A percentile compares a stretch with the other conserved stretches of the same genome.
phyloP scores from a whole-genome alignment of 2,329 filamentous ascomycete genomes.

The Pseudogymnoascus sp. region DNA sequence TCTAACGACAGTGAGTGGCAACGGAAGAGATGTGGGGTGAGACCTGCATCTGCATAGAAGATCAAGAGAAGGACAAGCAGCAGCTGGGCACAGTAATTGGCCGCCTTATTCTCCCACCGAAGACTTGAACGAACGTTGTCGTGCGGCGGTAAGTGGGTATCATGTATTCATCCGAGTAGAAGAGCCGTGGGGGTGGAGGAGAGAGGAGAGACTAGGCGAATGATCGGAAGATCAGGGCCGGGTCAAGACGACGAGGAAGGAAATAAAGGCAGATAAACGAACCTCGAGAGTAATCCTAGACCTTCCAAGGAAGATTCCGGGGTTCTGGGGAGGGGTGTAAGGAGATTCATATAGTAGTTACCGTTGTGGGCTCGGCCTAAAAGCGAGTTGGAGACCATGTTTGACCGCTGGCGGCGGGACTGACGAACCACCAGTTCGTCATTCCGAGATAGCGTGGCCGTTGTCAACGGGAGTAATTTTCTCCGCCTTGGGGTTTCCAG shows the following conservation, averaged over 20 bases:
- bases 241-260: neutral
- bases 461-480: neutral
- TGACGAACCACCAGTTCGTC: neutral
- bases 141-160: neutral
- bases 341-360: neutral
- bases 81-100: neutral
- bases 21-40: neutral
- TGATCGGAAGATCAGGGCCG: neutral
- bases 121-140: neutral
- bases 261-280: neutral
- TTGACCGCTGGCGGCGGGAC: neutral
- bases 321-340: no score
- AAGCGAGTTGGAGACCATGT: neutral
- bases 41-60: neutral
- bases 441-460: neutral
- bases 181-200: neutral
- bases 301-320: no score
- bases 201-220: neutral
- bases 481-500: neutral
- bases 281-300: no score
- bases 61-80: neutral
- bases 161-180: neutral
- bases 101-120: neutral
- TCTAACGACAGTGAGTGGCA: neutral
- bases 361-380: neutral